These are phyloP conservation scores for Alopecurus myosuroides DNA, from an alignment of 176 grass and related monocot genomes.

Conservation along the genomic window DNA sequence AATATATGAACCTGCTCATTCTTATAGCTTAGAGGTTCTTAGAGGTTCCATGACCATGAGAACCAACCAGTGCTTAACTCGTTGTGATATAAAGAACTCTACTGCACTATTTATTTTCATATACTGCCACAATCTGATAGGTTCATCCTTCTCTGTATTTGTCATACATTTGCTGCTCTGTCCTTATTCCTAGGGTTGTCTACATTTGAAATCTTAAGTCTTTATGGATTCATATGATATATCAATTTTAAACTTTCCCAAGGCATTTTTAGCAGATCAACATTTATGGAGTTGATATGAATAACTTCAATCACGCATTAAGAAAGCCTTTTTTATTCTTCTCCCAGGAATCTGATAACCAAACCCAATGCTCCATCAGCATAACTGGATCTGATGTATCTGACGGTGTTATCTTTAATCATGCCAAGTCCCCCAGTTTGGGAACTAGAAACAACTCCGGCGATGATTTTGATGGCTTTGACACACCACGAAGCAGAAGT, in stretches of 20 bases:
- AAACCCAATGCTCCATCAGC: constrained; percentile 54
- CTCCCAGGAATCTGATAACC: constrained; percentile 43
- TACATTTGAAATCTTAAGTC: background rate
- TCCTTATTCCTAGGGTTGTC: background rate
- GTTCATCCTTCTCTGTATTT: background rate
- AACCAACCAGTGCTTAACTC: background rate
- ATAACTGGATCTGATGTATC: constrained; percentile 44
- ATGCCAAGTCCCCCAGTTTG: background rate
- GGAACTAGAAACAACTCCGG: constrained; percentile 16
- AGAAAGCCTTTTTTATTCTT: background rate
- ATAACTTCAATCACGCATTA: background rate
- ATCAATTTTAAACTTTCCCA: background rate
- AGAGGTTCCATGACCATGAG: no score
- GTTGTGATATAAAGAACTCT: background rate
- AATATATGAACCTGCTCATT: background rate
- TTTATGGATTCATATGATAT: background rate
- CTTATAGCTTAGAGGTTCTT: constrained; percentile 14
- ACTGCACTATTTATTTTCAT: background rate
- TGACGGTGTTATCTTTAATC: background rate
- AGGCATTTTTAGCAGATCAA: background rate
- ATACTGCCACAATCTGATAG: background rate
- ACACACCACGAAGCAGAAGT: constrained; percentile 32
- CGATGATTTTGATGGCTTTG: constrained; percentile 24
- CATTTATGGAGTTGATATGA: background rate
- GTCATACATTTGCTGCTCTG: background rate